A percentile compares a stretch with the other conserved stretches of the same genome.
These are phyloP conservation scores for Tanacetum coccineum DNA, from an alignment of 129 eudicot genomes.

Conservation along the genomic window DNA sequence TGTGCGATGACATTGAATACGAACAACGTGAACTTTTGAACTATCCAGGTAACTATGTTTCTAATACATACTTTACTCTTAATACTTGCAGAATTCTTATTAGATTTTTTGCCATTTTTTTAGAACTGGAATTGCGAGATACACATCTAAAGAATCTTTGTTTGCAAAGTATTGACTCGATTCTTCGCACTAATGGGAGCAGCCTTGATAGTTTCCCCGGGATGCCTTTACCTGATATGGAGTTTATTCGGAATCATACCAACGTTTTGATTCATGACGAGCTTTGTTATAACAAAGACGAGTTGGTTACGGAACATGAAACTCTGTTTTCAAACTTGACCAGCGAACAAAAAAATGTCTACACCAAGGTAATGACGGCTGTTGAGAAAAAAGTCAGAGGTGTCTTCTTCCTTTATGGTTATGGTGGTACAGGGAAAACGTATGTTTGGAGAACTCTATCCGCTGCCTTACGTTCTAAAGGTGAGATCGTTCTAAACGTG, in stretches of 20 bases:
- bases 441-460: no score
- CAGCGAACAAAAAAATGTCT: neutral
- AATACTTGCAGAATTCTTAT: no score
- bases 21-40: no score
- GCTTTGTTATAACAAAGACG: neutral
- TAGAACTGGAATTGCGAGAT: neutral
- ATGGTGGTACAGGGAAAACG: no score
- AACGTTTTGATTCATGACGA: neutral
- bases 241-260: no score
- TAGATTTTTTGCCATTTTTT: neutral
- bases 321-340: neutral
- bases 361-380: neutral
- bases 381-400: neutral
- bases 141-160: neutral
- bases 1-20: no score
- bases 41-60: no score
- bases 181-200: neutral
- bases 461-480: no score
- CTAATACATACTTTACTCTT: no score
- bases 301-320: neutral
- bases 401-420: constrained; percentile 4
- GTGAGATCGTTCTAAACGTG: no score
- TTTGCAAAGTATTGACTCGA: neutral
- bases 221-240: neutral
- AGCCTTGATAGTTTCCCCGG: neutral